phyloP scores from a whole-genome alignment of 179 eudicot species.

The Vitellaria paradoxa region DNA sequence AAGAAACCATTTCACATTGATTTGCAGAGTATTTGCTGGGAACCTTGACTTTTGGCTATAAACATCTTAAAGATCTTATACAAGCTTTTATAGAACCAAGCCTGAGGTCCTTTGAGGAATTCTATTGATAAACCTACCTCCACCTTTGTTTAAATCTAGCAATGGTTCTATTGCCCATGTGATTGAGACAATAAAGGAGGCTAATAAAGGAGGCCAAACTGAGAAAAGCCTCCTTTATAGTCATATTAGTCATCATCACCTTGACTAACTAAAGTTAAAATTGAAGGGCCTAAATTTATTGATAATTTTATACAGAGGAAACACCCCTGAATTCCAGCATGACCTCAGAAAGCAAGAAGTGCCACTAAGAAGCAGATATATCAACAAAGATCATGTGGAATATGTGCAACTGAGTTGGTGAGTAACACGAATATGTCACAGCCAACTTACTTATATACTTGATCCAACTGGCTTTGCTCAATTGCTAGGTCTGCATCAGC shows the following conservation, averaged over 20 bases:
- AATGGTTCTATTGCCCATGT: too few species aligned
- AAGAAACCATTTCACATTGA: background rate
- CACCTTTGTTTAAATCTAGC: background rate
- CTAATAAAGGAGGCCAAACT: too few species aligned
- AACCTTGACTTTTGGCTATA: background rate
- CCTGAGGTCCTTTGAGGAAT: background rate
- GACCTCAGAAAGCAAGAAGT: background rate
- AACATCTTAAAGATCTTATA: background rate
- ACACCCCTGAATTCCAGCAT: background rate
- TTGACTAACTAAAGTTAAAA: too few species aligned
- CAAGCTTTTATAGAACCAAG: background rate
- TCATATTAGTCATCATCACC: too few species aligned
- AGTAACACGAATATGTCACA: background rate
- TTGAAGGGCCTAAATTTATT: too few species aligned
- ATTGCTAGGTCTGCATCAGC: conserved; percentile 80
- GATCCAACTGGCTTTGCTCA: conserved; percentile 71
- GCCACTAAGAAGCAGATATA: background rate
- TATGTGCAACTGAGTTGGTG: background rate
- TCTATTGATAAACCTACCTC: background rate
- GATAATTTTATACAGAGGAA: background rate
- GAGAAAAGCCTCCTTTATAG: too few species aligned
- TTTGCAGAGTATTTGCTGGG: background rate
- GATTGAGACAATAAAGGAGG: too few species aligned
- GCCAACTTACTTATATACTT: conserved; percentile 70
- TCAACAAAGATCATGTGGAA: background rate